phyloP scores from a whole-genome alignment of 768 basidiomycete species.

The Boletus fagicola region DNA sequence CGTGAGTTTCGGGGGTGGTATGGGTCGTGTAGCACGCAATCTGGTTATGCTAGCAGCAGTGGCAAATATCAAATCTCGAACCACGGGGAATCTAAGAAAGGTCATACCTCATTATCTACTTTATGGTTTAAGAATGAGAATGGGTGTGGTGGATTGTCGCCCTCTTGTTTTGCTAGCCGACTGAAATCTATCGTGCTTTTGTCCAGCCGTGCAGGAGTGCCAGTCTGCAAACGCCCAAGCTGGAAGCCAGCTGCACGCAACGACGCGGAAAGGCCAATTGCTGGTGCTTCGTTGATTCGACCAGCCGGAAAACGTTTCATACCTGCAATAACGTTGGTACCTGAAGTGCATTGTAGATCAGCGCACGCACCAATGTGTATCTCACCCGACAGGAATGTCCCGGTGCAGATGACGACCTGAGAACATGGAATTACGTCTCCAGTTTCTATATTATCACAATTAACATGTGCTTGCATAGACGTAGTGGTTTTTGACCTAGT shows the following conservation, averaged over 20 bases:
- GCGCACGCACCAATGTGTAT: constrained; percentile 72
- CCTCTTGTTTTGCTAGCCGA: constrained; percentile 59
- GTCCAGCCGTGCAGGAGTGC: constrained; percentile 82
- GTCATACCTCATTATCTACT: constrained; percentile 67
- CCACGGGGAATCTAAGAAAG: not conserved
- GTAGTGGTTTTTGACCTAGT: constrained; percentile 46
- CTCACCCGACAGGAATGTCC: constrained; percentile 88
- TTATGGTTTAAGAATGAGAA: constrained; percentile 73
- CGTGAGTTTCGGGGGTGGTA: constrained; percentile 73
- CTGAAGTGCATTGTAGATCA: not conserved
- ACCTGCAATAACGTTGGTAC: constrained; percentile 37
- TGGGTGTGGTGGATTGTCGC: constrained; percentile 62
- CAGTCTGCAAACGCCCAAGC: constrained; percentile 80
- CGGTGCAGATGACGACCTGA: constrained; percentile 85
- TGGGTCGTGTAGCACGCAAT: constrained; percentile 67
- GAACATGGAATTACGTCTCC: constrained; percentile 76
- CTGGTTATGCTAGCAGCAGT: constrained; percentile 60
- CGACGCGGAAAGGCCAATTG: constrained; percentile 72
- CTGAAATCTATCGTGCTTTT: constrained; percentile 68
- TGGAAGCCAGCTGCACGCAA: constrained; percentile 73
- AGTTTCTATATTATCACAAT: constrained; percentile 45
- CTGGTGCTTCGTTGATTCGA: constrained; percentile 68
- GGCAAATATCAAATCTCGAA: not conserved
- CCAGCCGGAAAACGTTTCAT: constrained; percentile 77
- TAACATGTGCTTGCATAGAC: not conserved